phyloP scores from a whole-genome alignment of 2,329 filamentous ascomycete species.

The Neonectria neomacrospora region DNA sequence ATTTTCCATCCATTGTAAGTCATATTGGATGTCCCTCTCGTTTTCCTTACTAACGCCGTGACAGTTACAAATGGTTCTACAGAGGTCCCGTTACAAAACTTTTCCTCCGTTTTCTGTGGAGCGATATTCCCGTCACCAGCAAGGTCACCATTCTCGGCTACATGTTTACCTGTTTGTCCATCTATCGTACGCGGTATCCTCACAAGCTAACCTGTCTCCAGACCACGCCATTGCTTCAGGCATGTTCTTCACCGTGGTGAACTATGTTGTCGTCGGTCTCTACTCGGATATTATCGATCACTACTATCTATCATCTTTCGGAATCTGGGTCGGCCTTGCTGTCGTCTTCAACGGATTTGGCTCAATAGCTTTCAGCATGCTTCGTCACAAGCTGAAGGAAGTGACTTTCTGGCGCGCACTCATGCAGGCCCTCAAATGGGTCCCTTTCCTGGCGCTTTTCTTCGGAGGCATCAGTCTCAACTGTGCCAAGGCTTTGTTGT shows the following conservation, averaged over 20 bases:
- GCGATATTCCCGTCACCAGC: conserved; percentile 66
- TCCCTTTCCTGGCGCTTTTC: conserved; percentile 45
- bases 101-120: conserved; percentile 42
- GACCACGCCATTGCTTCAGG: conserved; percentile 75
- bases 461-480: conserved; percentile 46
- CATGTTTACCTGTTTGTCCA: conserved; percentile 66
- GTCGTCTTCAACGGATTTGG: conserved; percentile 42
- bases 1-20: conserved; percentile 72
- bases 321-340: conserved; percentile 64
- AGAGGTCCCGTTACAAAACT: conserved; percentile 73
- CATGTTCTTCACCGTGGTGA: conserved; percentile 72
- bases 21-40: accelerated
- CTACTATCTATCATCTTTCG: conserved; percentile 74
- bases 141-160: conserved; percentile 78
- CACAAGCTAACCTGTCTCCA: conserved; percentile 7
- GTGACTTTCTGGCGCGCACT: conserved; percentile 42
- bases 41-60: neutral
- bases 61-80: conserved; percentile 62
- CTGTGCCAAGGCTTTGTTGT: conserved; percentile 43
- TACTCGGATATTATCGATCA: conserved; percentile 74
- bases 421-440: conserved; percentile 41
- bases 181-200: accelerated
- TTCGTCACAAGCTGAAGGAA: conserved; percentile 42
- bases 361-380: conserved; percentile 41
- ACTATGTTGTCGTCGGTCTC: conserved; percentile 80